These are phyloP conservation scores for Arbutus unedo DNA, from an alignment of 148 eudicot species.

Conservation along the genomic window DNA sequence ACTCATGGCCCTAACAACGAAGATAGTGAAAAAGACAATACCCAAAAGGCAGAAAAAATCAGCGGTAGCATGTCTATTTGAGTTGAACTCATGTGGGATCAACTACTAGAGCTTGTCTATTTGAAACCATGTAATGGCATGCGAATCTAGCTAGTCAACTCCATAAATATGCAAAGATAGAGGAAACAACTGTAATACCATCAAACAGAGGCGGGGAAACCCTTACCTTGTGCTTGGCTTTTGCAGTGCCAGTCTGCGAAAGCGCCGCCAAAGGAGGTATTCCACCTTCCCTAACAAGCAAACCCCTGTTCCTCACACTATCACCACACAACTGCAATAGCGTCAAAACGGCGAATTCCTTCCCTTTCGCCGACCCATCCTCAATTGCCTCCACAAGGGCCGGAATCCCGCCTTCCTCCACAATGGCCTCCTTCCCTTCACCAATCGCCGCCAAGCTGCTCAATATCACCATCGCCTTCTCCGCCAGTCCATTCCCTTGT, in stretches of 20 bases:
- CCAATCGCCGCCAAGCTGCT: slow-evolving; percentile 62
- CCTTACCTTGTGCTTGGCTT: slow-evolving; percentile 82
- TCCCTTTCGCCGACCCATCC: slow-evolving; percentile 67
- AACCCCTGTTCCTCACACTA: slow-evolving; percentile 49
- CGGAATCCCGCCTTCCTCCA: slow-evolving; percentile 73
- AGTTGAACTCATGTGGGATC: no score
- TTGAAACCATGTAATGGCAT: not conserved
- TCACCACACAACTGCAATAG: slow-evolving; percentile 67
- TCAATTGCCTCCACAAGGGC: slow-evolving; percentile 83
- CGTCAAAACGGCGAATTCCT: slow-evolving; percentile 82
- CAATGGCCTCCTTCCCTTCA: slow-evolving; percentile 54
- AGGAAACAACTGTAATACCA: not conserved
- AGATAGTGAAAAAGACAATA: no score
- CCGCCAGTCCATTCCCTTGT: slow-evolving; percentile 58
- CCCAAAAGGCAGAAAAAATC: no score
- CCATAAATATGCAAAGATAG: not conserved
- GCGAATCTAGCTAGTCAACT: not conserved
- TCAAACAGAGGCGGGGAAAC: not conserved
- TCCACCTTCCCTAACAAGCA: slow-evolving; percentile 80
- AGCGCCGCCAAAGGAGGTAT: slow-evolving; percentile 86
- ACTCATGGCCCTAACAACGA: no score
- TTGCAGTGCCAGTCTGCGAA: slow-evolving; percentile 65
- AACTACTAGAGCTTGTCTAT: no score
- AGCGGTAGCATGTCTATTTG: no score
- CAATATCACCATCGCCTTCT: slow-evolving; percentile 87